Base-by-base conservation (phyloP, 768 basidiomycete genomes). In the Rhizopogon salebrosus region DNA sequence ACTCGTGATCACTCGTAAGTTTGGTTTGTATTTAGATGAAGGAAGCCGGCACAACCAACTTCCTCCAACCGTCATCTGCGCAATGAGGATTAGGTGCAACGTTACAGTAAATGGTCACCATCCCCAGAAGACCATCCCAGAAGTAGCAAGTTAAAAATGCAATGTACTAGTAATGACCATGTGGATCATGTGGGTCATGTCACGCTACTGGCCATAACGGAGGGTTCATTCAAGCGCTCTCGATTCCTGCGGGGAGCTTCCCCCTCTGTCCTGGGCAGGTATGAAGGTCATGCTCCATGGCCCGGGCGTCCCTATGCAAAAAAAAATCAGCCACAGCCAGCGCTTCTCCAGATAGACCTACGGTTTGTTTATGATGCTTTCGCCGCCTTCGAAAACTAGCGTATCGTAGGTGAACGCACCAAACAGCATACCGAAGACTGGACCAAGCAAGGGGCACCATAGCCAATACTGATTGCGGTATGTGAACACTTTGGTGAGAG, bases 401-500 rank as follows among this genome's bases (percentile, higher is more conserved):
- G 70, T 40, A 58, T 89, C 86, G 57, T 89, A 89, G 36, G 80
- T 54, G 51, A 81, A 64, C 4, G 74, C 71, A 11, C 80, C 87
- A 5, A 68, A 62, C 53, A 80, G 74, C 43, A 75, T 83, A 23
- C 87, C 86, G 31, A 79, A 56, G 61, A 87, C 77, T 8, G 84
- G 79, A 1, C 70, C 83, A 36, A 84, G 65, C 16, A 85, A 60
- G 3, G 84, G 80, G 58, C 80, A 80, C 86, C 87, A 89, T 34
- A 89, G 55, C 86, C 85, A 89, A 60, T 87, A 89, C 53, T 88
- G 85, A 59, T 74, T 78, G 57, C 65, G 61, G 51, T 60, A 70
- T 31, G 60, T 50, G 51, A 64, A 62, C 8, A 64, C 60, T 34
- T 34, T 62, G 35, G 22, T 26, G 20, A 26, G 9, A 22, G 8